Evolutionary conservation across 768 basidiomycete genomes (phyloP), one percentile per base, ranked within the genome.

Genomic region (Brasilioporus rufonigricans): DNA sequence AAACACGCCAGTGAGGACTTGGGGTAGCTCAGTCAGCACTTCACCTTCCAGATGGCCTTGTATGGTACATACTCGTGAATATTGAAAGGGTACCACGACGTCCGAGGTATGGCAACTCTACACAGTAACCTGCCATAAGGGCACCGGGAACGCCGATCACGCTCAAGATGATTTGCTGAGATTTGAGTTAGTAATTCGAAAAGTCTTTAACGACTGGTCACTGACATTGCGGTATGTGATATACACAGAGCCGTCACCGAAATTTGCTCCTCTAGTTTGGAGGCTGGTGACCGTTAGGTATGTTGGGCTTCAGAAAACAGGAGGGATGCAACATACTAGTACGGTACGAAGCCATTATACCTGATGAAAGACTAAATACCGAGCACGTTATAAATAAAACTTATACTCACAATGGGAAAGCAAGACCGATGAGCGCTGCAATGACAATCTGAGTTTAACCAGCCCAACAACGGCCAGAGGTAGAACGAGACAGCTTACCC

Each of bases 201-300:
- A 33, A 4, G 33, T 11, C 12, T 5, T 14, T 11, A 16, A 40
- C 18, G 23, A 44, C 2, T 5, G 9, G n/a, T 14, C 1, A 56
- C 63, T 38, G 60, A 85, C 85, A 54, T 90, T 90, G 19, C 88
- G 81, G 60, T 91, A 91, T 1, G 87, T 87, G 60, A 84, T 85
- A 60, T 87, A 82, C 4, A 83, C 67, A 5, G 85, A 86, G 0
- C 82, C 79, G 54, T 89, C 87, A 2, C 87, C 87, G 49, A 88
- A 87, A 48, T 82, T 68, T 0, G 85, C 82, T 9, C 88, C 89
- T 41, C 85, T 77, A n/a, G 73, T 84, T 19, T 79, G 70, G 29
- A 89, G 78, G 65, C 86, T 87, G 48, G 48, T 56, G 51, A 45
- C 49, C 31, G 23, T 55, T 7, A 55, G 51, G 6, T 13, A 32